Evolutionary conservation across 352 stramenopile species (phyloP).

Genomic region (Bremia lactucae): DNA sequence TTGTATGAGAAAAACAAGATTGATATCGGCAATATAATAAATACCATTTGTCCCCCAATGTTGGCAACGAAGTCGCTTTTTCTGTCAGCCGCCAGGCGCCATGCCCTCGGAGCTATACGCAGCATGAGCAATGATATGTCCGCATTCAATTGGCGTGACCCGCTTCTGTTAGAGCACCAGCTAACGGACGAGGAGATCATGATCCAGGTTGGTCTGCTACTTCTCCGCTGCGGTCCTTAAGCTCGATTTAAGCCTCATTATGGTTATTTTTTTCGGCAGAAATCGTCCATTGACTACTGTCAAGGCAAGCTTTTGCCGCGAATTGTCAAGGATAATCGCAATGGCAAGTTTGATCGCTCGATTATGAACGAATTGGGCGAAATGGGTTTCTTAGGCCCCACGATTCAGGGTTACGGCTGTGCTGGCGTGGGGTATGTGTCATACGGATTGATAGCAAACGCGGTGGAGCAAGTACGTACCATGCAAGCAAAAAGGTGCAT

Average conservation of each 20-base stretch:
- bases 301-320: conserved; percentile 88
- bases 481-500: background rate
- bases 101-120: conserved; percentile 18
- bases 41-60: no score
- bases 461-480: conserved; percentile 77
- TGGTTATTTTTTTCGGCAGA: conserved; percentile 26
- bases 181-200: conserved; percentile 87
- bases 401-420: conserved; percentile 92
- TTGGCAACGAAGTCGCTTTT: conserved; percentile 17
- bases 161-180: conserved; percentile 58
- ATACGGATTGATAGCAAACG: conserved; percentile 94
- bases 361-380: conserved; percentile 93
- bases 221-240: conserved; percentile 1
- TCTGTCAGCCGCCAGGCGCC: conserved; percentile 8
- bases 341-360: conserved; percentile 88
- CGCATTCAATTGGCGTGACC: conserved; percentile 76
- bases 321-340: conserved; percentile 91
- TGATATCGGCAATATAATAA: no score
- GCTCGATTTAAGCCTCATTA: conserved; percentile 2
- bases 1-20: no score
- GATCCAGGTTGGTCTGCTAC: conserved; percentile 55
- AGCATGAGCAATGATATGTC: conserved; percentile 40
- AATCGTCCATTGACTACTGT: conserved; percentile 90
- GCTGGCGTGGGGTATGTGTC: conserved; percentile 91
- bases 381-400: conserved; percentile 91